Conservation (phyloP, 306 rosid species). For the Phaseolus lunatus region DNA sequence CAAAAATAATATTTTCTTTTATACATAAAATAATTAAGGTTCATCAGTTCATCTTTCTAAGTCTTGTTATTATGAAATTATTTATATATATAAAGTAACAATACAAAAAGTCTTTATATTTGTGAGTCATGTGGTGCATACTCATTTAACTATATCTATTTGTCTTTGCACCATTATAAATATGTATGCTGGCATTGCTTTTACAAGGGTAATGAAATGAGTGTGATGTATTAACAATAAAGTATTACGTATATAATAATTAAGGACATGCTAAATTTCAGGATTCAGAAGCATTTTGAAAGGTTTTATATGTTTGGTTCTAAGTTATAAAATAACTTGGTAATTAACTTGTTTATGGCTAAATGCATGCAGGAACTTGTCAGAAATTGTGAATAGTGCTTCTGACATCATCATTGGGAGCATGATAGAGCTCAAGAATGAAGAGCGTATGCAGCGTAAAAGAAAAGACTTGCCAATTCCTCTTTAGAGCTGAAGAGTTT, state of each 20-base stretch:
- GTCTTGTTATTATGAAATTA: too few relatives aligned
- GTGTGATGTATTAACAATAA: neutral
- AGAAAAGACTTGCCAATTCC: conserved; percentile 48
- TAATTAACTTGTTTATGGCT: neutral
- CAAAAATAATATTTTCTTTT: too few relatives aligned
- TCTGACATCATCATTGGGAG: conserved; percentile 63
- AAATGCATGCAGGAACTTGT: conserved; percentile 64
- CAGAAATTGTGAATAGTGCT: conserved; percentile 69
- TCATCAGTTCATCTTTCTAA: too few relatives aligned
- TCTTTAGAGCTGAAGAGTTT: conserved; percentile 26
- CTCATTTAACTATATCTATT: too few relatives aligned
- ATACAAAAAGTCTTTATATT: too few relatives aligned
- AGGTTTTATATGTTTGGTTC: neutral
- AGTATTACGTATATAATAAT: too few relatives aligned
- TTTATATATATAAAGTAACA: too few relatives aligned
- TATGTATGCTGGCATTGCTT: neutral
- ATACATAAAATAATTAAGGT: too few relatives aligned
- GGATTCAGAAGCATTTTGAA: neutral
- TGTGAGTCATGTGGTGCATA: too few relatives aligned
- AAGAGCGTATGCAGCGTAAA: conserved; percentile 43
- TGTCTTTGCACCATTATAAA: too few relatives aligned
- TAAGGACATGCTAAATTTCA: neutral
- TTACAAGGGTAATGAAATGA: neutral
- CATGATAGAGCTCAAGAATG: conserved; percentile 72
- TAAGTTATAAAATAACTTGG: too few relatives aligned